Evolutionary conservation across 2,329 filamentous ascomycete species (phyloP), one percentile per base, ranked within the genome.

Genomic region (Laburnicola sp.): DNA sequence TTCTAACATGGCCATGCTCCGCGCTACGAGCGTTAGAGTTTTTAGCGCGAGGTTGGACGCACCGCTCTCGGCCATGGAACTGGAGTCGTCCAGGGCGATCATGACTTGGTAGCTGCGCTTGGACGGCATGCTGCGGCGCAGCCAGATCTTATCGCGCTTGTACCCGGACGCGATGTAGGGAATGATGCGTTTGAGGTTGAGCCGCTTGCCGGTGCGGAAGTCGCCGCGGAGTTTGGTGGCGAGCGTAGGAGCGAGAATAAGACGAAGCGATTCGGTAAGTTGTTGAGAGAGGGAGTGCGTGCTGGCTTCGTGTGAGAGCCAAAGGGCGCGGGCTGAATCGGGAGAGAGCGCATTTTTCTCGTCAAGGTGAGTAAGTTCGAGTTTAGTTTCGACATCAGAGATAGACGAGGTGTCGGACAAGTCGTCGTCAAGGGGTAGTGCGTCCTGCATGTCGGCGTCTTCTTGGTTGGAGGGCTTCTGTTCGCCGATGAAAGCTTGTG

Each of bases 101-200:
- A 99, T 86, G 73, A 99, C 95, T 74, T 99, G 95, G 75, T 99
- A 99, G 50, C 87, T 88, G 35, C 95, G 88, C 76, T 97, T 97
- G 32, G 87, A 93, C 1, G 95, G 95, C 43, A 96, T 86, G 30
- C 85, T 87, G 49, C 95, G 86, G 10, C 95, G 88, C 87, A 99
- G 96, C 94, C 94, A 99, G 75, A 99, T 99, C 80, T 99, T 99
- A 82, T 99, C 94, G 54, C 94, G 89, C 80, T 97, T 97, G 82
- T 97, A 99, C 69, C 89, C 87, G 0, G 92, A 97, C 1, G 95
- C 94, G 63, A 99, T 97, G 76, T 99, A 99, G 0, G 95, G 94
- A 65, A 99, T 99, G 75, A 99, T 99, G 62, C 93, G 91, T 76
- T 97, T 97, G 79, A 99, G 96, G 75, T 97, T 99, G 64, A 99